These are phyloP conservation scores for Russula foetens DNA, from an alignment of 768 basidiomycete species.

Conservation along the genomic window DNA sequence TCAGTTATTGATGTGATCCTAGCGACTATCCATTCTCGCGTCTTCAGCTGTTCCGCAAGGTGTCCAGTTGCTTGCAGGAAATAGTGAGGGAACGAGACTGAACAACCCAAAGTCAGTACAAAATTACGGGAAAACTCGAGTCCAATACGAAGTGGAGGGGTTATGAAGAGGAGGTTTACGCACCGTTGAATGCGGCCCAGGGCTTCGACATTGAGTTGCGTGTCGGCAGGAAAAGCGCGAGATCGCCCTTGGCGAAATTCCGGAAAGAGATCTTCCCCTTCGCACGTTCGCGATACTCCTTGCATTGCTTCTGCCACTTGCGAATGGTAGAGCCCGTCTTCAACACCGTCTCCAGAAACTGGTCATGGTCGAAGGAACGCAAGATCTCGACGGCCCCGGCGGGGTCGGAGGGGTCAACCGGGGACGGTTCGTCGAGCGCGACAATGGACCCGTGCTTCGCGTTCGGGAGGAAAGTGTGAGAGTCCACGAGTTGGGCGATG, in stretches of 20 bases:
- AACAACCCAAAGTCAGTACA: constrained; percentile 26
- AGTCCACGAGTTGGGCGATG: constrained; percentile 33
- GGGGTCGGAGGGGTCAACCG: constrained; percentile 73
- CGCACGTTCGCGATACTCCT: constrained; percentile 90
- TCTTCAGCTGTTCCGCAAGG: constrained; percentile 82
- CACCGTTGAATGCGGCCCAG: constrained; percentile 99
- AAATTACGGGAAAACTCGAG: neutral
- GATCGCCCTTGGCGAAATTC: constrained; percentile 91
- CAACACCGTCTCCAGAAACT: constrained; percentile 73
- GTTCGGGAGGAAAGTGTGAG: constrained; percentile 24
- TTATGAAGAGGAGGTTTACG: constrained; percentile 20
- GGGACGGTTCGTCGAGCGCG: constrained; percentile 53
- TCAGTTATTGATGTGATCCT: constrained; percentile 85
- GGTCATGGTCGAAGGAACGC: constrained; percentile 73
- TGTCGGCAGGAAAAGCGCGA: constrained; percentile 93
- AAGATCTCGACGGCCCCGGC: constrained; percentile 60
- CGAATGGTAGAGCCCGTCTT: constrained; percentile 83
- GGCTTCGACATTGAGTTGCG: constrained; percentile 88
- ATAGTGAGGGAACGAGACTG: constrained; percentile 96
- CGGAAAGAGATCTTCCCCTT: constrained; percentile 95
- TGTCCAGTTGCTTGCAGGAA: constrained; percentile 86
- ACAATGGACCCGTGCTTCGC: constrained; percentile 46
- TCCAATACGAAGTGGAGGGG: neutral
- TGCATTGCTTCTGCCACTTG: constrained; percentile 97
- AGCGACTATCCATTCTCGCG: constrained; percentile 92